Evolutionary conservation across 2,329 filamentous ascomycete species (phyloP).

Genomic region (Phialocephala subalpina): DNA sequence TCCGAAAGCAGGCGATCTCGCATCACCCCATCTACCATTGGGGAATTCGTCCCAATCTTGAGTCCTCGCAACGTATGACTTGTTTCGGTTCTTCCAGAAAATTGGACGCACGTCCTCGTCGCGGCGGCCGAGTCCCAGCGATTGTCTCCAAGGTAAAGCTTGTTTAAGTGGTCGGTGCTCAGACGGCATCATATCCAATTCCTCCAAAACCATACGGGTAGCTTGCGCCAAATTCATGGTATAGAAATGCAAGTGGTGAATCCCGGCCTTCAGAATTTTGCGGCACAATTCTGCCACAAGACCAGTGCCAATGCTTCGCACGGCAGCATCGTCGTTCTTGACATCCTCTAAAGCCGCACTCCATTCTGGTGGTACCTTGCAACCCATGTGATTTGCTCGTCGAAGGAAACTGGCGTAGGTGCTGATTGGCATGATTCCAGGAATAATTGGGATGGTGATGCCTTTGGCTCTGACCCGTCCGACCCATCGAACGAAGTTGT

Average conservation of each 20-base stretch:
- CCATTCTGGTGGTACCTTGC: constrained; percentile 83
- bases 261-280: constrained; percentile 79
- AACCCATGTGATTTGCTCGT: constrained; percentile 90
- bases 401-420: constrained; percentile 94
- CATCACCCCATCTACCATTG: constrained; percentile 98
- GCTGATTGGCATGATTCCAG: constrained; percentile 92
- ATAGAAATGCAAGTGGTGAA: constrained; percentile 95
- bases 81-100: constrained; percentile 98
- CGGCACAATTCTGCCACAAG: constrained; percentile 91
- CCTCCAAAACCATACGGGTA: constrained; percentile 92
- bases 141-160: constrained; percentile 95
- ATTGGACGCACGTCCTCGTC: constrained; percentile 97
- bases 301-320: constrained; percentile 86
- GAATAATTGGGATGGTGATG: constrained; percentile 83
- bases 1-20: constrained; percentile 93
- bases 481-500: constrained; percentile 94
- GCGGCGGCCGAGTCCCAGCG: constrained; percentile 85
- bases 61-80: constrained; percentile 93
- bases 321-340: constrained; percentile 95
- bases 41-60: constrained; percentile 99
- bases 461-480: constrained; percentile 84
- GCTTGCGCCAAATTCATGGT: constrained; percentile 98
- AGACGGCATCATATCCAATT: constrained; percentile 83
- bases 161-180: constrained; percentile 82
- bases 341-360: constrained; percentile 84